phyloP scores from a whole-genome alignment of 2,329 filamentous ascomycete species.

The Clonostachys rosea region DNA sequence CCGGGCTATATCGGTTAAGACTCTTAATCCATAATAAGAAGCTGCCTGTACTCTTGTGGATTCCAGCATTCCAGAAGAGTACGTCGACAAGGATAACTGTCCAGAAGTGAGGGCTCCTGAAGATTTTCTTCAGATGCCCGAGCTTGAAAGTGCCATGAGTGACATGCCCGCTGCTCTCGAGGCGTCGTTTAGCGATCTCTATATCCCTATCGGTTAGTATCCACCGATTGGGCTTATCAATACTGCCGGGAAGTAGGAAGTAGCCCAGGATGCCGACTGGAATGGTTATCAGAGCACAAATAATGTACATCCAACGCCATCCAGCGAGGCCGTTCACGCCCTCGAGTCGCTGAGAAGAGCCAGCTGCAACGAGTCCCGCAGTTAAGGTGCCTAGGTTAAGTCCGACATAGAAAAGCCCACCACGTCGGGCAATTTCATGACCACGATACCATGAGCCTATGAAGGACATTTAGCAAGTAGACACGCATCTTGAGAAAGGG shows the following conservation, averaged over 20 bases:
- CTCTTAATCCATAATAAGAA: conserved; percentile 57
- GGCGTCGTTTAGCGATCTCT: conserved; percentile 33
- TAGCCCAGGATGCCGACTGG: conserved; percentile 24
- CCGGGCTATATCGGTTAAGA: conserved; percentile 36
- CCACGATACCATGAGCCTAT: conserved; percentile 49
- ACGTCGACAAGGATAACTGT: conserved; percentile 43
- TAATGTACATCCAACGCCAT: conserved; percentile 19
- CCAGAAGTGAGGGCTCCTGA: conserved; percentile 41
- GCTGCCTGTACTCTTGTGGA: conserved; percentile 36
- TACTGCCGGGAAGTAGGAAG: conserved; percentile 36
- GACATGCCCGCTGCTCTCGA: conserved; percentile 36
- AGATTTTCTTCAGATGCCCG: conserved; percentile 21
- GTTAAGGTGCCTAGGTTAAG: conserved; percentile 46
- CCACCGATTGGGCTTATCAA: conserved; percentile 37
- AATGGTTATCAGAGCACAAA: no score
- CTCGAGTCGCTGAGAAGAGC: conserved; percentile 29
- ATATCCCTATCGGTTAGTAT: conserved; percentile 42
- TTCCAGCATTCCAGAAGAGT: conserved; percentile 53
- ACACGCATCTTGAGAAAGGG: conserved; percentile 16
- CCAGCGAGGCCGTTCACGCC: conserved; percentile 38
- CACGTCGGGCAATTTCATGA: conserved; percentile 39
- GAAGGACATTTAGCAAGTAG: conserved; percentile 39
- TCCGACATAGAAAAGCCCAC: conserved; percentile 45
- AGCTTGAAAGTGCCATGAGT: conserved; percentile 26
- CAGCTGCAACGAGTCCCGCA: conserved; percentile 42